Percentiles rank a stretch among this genome's conserved stretches.
phyloP scores from a whole-genome alignment of 306 rosid genomes.

The Lathyrus sativus region DNA sequence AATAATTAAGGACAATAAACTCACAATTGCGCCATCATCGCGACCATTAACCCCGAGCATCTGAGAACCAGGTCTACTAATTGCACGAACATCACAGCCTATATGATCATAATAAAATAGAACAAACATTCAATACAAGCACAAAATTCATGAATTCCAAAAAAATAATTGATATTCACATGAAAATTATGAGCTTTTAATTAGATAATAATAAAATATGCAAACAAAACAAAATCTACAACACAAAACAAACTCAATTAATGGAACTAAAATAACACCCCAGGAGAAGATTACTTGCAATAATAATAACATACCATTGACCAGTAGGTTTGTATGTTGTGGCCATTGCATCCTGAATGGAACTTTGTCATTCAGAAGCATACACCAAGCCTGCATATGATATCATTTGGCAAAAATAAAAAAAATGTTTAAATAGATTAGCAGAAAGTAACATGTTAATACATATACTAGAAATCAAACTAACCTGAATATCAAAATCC shows the following conservation, averaged over 20 bases:
- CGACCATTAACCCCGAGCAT: constrained; percentile 95
- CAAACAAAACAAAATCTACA: constrained; percentile 21
- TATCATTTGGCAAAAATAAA: constrained; percentile 38
- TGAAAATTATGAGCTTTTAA: constrained; percentile 5
- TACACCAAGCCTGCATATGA: constrained; percentile 85
- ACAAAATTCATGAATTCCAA: constrained; percentile 12
- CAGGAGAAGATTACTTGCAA: constrained; percentile 1
- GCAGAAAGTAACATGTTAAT: constrained; percentile 15
- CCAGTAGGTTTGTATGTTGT: constrained; percentile 79
- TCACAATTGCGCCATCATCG: constrained; percentile 91
- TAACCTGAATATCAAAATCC: constrained; percentile 91
- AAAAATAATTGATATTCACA: not conserved
- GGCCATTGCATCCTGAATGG: constrained; percentile 99
- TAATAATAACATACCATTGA: constrained; percentile 71
- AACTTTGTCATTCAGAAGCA: constrained; percentile 98
- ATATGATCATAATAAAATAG: constrained; percentile 27
- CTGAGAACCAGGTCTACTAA: constrained; percentile 89
- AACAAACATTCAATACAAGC: constrained; percentile 14
- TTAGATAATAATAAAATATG: not conserved
- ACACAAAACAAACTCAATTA: constrained; percentile 15
- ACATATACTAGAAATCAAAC: constrained; percentile 30
- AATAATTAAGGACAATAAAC: constrained; percentile 43
- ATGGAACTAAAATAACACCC: constrained; percentile 23
- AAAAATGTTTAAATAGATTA: not conserved
- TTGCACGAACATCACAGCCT: constrained; percentile 89